Conservation (phyloP, 1,284 basidiomycete species). For the Tylopilus orsonianus region DNA sequence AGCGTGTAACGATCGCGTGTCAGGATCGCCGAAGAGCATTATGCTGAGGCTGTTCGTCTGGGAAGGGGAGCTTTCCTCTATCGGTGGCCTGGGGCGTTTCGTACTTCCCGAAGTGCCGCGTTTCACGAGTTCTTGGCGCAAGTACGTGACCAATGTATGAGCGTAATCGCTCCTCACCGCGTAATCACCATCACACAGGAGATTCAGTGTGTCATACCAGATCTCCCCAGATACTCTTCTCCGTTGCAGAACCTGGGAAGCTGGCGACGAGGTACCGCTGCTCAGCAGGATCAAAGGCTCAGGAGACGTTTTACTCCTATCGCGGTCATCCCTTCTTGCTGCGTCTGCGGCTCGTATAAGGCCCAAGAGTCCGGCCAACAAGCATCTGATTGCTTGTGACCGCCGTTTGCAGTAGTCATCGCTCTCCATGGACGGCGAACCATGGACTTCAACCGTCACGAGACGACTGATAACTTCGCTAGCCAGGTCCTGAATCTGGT, state of each 20-base stretch:
- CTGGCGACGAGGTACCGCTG: constrained; percentile 20
- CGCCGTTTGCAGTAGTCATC: constrained; percentile 47
- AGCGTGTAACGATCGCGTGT: constrained; percentile 73
- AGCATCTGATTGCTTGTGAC: constrained; percentile 70
- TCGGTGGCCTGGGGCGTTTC: constrained; percentile 42
- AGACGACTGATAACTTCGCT: constrained; percentile 82
- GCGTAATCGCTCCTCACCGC: constrained; percentile 77
- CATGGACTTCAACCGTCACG: constrained; percentile 67
- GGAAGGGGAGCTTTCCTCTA: constrained; percentile 43
- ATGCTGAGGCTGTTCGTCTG: constrained; percentile 47
- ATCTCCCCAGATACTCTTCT: constrained; percentile 78
- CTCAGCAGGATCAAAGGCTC: constrained; percentile 24
- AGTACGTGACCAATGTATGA: constrained; percentile 69
- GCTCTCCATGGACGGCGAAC: constrained; percentile 47
- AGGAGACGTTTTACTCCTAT: constrained; percentile 24
- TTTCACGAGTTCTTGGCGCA: constrained; percentile 73
- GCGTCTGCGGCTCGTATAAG: constrained; percentile 67
- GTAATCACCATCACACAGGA: constrained; percentile 77
- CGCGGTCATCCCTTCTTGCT: constrained; percentile 37
- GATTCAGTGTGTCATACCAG: constrained; percentile 85
- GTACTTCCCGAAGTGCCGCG: constrained; percentile 45
- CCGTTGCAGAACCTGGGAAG: constrained; percentile 49
- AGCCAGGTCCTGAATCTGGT: constrained; percentile 93
- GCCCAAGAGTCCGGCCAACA: constrained; percentile 70
- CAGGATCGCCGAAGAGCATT: constrained; percentile 62